Percentiles rank a stretch among this genome's conserved stretches.
phyloP scores from a whole-genome alignment of 257 asterid genomes.

The Scutellaria barbata region DNA sequence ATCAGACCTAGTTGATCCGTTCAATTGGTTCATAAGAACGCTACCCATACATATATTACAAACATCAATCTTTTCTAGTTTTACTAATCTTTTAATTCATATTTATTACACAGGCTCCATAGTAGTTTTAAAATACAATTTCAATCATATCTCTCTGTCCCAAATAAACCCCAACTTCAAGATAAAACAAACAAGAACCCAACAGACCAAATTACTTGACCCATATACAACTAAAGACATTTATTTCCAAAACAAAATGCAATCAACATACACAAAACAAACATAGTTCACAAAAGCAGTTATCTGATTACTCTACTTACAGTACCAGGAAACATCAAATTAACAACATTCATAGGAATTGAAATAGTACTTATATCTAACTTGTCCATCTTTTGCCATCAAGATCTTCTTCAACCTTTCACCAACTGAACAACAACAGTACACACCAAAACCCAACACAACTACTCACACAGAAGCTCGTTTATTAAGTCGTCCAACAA shows the following conservation, averaged over 20 bases:
- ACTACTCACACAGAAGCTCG: slow-evolving; percentile 38
- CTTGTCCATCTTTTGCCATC: not conserved
- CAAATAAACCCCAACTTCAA: not conserved
- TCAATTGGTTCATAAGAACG: too few relatives aligned
- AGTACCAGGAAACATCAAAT: not conserved
- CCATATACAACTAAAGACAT: not conserved
- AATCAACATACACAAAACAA: not conserved
- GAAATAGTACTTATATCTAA: too few relatives aligned
- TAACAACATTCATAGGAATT: not conserved
- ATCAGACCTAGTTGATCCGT: too few relatives aligned
- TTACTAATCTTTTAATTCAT: too few relatives aligned
- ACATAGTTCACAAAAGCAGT: not conserved
- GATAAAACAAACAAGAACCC: not conserved
- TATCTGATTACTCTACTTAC: not conserved
- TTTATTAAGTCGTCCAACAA: slow-evolving; percentile 41
- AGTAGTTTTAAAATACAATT: too few relatives aligned
- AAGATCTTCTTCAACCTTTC: slow-evolving; percentile 11
- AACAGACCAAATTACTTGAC: not conserved
- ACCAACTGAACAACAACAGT: not conserved
- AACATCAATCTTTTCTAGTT: too few relatives aligned
- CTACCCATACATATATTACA: too few relatives aligned
- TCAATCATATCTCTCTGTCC: too few relatives aligned
- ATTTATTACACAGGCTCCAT: too few relatives aligned
- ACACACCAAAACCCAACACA: not conserved
- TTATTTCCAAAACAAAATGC: not conserved